Conservation (phyloP, 768 basidiomycete genomes). For the Lactarius sp. region DNA sequence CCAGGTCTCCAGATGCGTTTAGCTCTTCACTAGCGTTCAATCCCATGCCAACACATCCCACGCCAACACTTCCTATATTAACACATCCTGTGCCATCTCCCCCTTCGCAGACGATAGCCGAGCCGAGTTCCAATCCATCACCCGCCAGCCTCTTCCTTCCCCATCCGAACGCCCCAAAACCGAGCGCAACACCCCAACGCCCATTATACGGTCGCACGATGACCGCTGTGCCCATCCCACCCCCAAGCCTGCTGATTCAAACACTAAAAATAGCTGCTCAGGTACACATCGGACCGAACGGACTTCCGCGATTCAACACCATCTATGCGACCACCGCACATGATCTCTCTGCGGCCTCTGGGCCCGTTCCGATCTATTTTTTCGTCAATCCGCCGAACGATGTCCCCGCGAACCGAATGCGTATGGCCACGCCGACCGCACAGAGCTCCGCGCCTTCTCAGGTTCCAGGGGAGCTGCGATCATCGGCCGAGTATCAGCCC, state of each 20-base stretch:
- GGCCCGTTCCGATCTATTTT: conserved; percentile 61
- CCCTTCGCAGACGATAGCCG: conserved; percentile 27
- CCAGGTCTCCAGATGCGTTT: not conserved
- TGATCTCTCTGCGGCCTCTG: conserved; percentile 46
- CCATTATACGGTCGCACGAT: conserved; percentile 53
- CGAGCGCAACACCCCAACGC: conserved; percentile 39
- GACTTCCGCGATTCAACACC: conserved; percentile 41
- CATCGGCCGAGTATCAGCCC: not conserved
- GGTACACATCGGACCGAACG: conserved; percentile 26
- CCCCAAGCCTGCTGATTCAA: conserved; percentile 30
- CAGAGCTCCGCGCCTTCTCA: not conserved
- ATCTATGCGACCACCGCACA: conserved; percentile 54
- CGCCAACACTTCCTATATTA: not conserved
- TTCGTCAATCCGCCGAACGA: conserved; percentile 46
- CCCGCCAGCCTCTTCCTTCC: conserved; percentile 46
- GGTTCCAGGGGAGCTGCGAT: not conserved
- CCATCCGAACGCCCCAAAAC: conserved; percentile 52
- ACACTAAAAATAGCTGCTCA: conserved; percentile 27
- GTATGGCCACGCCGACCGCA: conserved; percentile 25
- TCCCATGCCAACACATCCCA: conserved; percentile 7
- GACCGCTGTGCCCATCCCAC: conserved; percentile 23
- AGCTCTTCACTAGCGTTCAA: not conserved
- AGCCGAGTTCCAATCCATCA: conserved; percentile 19
- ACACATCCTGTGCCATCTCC: not conserved
- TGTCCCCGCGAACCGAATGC: conserved; percentile 30